Conservation (phyloP, 2,329 filamentous ascomycete genomes). For the Claviceps monticola region DNA sequence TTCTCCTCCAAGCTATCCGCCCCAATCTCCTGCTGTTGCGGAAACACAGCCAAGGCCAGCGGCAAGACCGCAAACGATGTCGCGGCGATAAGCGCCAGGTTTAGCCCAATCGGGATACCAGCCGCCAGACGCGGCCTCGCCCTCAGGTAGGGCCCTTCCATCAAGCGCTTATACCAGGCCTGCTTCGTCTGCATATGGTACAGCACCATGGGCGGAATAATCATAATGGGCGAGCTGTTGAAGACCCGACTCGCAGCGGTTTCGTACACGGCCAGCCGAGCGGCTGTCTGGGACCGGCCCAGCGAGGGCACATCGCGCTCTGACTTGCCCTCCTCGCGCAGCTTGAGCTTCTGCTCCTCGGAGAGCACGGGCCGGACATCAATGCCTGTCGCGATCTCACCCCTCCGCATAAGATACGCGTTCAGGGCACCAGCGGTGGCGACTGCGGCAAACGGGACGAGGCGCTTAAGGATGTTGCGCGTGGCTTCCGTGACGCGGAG, state of each 20-base stretch:
- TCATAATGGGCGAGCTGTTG: constrained; percentile 95
- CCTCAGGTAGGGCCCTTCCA: constrained; percentile 65
- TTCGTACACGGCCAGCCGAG: constrained; percentile 79
- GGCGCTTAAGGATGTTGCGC: constrained; percentile 62
- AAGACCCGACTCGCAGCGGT: constrained; percentile 84
- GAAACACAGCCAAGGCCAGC: constrained; percentile 81
- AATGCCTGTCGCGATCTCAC: constrained; percentile 88
- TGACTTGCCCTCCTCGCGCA: constrained; percentile 42
- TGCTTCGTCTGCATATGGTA: constrained; percentile 57
- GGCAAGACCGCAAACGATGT: constrained; percentile 84
- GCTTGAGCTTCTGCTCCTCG: constrained; percentile 49
- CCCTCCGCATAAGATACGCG: constrained; percentile 93
- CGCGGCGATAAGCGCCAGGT: constrained; percentile 72
- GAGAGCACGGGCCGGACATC: constrained; percentile 77
- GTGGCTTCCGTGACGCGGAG: constrained; percentile 68
- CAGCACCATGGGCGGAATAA: constrained; percentile 75
- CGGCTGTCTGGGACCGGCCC: constrained; percentile 79
- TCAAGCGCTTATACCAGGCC: constrained; percentile 23
- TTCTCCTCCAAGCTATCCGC: constrained; percentile 69
- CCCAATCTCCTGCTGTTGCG: constrained; percentile 71
- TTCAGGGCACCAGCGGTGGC: constrained; percentile 84
- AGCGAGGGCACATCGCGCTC: constrained; percentile 56
- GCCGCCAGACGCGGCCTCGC: constrained; percentile 51
- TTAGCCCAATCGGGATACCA: constrained; percentile 55
- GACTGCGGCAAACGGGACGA: constrained; percentile 93